Percentiles rank a stretch among this genome's conserved stretches.
Conservation (phyloP, 2,329 filamentous ascomycete genomes). For the Byssoonygena ceratinophila region DNA sequence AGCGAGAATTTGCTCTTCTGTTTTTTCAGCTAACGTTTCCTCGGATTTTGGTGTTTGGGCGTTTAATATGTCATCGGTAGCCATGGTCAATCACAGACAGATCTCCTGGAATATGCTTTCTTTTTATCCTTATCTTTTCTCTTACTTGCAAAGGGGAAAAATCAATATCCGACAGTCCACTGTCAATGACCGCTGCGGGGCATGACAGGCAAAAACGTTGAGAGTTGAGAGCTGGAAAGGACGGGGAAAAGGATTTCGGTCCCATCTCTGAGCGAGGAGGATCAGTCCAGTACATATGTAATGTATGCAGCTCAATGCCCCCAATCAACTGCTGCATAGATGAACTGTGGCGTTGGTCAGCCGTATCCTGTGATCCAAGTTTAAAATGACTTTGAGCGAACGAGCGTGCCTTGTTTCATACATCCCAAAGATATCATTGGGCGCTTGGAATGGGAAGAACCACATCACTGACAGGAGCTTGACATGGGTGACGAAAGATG, state of each 20-base stretch:
- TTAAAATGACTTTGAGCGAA: constrained; percentile 1
- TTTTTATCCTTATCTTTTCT: no score
- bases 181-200: background rate
- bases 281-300: background rate
- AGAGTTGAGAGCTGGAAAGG: no score
- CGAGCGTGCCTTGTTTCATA: background rate
- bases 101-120: no score
- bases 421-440: background rate
- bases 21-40: background rate
- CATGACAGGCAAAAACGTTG: no score
- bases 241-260: background rate
- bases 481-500: background rate
- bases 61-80: background rate
- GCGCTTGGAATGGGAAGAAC: background rate
- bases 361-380: background rate
- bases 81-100: background rate
- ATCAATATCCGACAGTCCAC: background rate
- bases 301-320: background rate
- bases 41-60: background rate
- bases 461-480: background rate
- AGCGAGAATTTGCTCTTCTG: background rate
- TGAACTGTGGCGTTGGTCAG: background rate
- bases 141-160: no score
- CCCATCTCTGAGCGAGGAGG: background rate
- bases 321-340: background rate